Conservation (phyloP, 164 flowering plant genomes). For the Nymphaea colorata region DNA sequence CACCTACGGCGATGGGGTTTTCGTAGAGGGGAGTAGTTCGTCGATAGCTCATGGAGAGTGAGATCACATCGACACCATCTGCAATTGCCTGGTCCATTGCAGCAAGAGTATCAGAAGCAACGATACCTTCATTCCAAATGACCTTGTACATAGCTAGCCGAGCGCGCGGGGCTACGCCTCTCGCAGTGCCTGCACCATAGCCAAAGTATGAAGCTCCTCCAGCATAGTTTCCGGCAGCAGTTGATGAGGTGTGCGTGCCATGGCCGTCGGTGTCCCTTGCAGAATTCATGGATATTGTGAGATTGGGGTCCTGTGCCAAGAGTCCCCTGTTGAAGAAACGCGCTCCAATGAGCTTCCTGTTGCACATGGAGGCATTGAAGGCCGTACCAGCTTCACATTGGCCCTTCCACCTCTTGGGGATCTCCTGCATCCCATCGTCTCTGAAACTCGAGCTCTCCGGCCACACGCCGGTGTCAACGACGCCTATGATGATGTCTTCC, state of each 20-base stretch:
- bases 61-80: conserved; percentile 62
- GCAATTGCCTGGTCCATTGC: conserved; percentile 45
- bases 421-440: conserved; percentile 10
- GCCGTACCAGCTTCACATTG: conserved; percentile 26
- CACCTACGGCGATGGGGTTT: conserved; percentile 36
- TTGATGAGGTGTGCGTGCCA: conserved; percentile 52
- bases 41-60: conserved; percentile 36
- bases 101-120: conserved; percentile 37
- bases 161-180: conserved; percentile 49
- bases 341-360: conserved; percentile 50
- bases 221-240: conserved; percentile 42
- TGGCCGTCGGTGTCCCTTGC: conserved; percentile 42
- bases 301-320: neutral
- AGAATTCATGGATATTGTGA: conserved; percentile 16
- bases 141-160: conserved; percentile 54
- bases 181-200: conserved; percentile 41
- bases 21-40: conserved; percentile 12
- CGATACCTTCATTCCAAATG: conserved; percentile 13
- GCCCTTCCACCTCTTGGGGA: conserved; percentile 22
- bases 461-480: conserved; percentile 16
- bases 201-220: conserved; percentile 28
- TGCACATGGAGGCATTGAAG: conserved; percentile 43
- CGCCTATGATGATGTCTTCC: conserved; percentile 17
- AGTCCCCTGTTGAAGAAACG: conserved; percentile 28
- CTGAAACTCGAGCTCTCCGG: conserved; percentile 14